These are phyloP conservation scores for Candida morakotiae DNA, from an alignment of 805 yeast species.

Conservation along the genomic window DNA sequence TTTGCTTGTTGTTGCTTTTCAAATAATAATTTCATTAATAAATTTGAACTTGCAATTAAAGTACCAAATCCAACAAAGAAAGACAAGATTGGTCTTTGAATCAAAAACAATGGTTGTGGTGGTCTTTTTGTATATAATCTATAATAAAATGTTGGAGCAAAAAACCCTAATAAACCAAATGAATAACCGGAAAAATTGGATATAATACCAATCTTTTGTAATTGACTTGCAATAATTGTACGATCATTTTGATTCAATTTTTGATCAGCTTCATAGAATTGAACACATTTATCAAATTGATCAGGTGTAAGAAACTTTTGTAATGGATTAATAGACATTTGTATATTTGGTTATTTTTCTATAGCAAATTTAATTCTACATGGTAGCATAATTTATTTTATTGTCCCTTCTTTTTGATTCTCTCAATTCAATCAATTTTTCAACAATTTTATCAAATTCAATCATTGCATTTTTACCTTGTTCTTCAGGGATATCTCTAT, in stretches of 20 bases:
- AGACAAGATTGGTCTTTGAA: slow-evolving; percentile 32
- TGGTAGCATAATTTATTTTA: slow-evolving; percentile 27
- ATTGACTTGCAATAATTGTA: slow-evolving; percentile 23
- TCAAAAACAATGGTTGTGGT: slow-evolving; percentile 5
- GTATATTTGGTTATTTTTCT: too few species aligned
- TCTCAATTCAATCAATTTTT: slow-evolving; percentile 64
- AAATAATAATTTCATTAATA: slow-evolving; percentile 20
- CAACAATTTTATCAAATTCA: slow-evolving; percentile 64
- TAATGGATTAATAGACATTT: slow-evolving; percentile 22
- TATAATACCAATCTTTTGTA: slow-evolving; percentile 19
- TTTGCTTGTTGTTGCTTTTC: slow-evolving; percentile 11
- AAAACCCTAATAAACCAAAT: slow-evolving; percentile 23
- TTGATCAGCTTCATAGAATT: slow-evolving; percentile 40
- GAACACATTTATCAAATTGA: slow-evolving; percentile 33
- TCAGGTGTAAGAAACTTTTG: slow-evolving; percentile 23
- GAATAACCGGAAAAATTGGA: slow-evolving; percentile 23
- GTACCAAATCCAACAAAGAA: slow-evolving; percentile 25
- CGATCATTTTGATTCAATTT: slow-evolving; percentile 29
- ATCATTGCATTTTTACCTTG: slow-evolving; percentile 91
- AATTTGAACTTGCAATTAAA: slow-evolving; percentile 14
- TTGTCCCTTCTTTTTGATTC: slow-evolving; percentile 75
- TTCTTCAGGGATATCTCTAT: slow-evolving; percentile 88
- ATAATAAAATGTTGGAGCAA: slow-evolving; percentile 26
- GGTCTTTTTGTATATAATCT: slow-evolving; percentile 9
- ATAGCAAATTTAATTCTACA: too few species aligned